Percentiles rank a stretch among this genome's conserved stretches.
Evolutionary conservation across 108 stramenopile species (phyloP).

Genomic region (Stephanodiscus triporus): DNA sequence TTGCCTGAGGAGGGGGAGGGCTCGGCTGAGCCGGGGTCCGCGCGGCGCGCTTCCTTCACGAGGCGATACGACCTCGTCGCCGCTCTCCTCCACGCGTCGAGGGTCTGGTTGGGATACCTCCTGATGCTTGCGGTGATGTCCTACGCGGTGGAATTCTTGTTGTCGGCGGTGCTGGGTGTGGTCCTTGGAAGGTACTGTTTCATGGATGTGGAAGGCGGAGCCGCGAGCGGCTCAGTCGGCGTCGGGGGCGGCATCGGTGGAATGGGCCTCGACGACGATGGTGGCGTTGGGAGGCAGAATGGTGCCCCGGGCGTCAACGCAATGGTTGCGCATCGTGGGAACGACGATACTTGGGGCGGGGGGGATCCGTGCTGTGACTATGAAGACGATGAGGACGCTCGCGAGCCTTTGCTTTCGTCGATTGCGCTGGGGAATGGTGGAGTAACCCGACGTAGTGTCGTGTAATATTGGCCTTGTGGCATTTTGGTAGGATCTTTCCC

Average conservation of each 20-base stretch:
- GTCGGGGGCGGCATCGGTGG: conserved; percentile 1
- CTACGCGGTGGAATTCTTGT: conserved; percentile 40
- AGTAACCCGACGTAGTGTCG: conserved; percentile 10
- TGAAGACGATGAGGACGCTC: conserved; percentile 26
- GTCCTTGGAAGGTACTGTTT: conserved; percentile 36
- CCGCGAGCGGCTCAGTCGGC: not conserved
- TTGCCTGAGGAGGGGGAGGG: conserved; percentile 28
- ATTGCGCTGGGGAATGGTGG: not conserved
- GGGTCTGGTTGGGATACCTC: conserved; percentile 35
- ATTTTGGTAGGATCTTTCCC: no score
- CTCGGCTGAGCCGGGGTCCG: not conserved
- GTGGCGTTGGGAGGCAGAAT: not conserved
- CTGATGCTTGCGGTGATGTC: conserved; percentile 50
- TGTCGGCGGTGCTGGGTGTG: conserved; percentile 32
- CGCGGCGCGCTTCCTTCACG: not conserved
- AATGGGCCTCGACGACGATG: not conserved
- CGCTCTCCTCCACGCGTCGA: conserved; percentile 26
- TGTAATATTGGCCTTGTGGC: not conserved
- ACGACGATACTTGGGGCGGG: conserved; percentile 30
- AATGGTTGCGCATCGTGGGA: not conserved
- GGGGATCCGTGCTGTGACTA: conserved; percentile 45
- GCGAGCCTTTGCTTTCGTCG: conserved; percentile 11
- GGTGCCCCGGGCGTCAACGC: conserved; percentile 1
- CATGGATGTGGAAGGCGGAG: conserved; percentile 28
- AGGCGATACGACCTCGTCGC: conserved; percentile 26